A percentile compares a stretch with the other conserved stretches of the same genome.
phyloP scores from a whole-genome alignment of 2,329 filamentous ascomycete species.

The Stylonectria norvegica region DNA sequence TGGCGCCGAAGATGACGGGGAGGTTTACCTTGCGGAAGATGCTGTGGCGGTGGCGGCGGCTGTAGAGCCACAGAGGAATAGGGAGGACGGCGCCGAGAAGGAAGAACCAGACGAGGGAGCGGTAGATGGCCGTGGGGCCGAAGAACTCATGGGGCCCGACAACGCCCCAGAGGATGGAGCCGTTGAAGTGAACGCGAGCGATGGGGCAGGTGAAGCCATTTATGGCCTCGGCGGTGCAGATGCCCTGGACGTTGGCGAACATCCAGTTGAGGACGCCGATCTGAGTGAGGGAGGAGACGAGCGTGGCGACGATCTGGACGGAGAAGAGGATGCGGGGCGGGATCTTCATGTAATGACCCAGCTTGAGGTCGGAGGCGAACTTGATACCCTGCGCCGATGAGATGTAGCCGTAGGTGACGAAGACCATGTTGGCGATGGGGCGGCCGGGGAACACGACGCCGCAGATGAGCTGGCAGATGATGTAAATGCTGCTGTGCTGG shows the following conservation, averaged over 20 bases:
- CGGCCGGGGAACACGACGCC: slow-evolving; percentile 79
- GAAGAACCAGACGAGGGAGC: slow-evolving; percentile 77
- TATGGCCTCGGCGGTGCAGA: slow-evolving; percentile 76
- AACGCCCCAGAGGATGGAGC: slow-evolving; percentile 84
- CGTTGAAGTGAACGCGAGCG: slow-evolving; percentile 85
- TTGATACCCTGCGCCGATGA: slow-evolving; percentile 86
- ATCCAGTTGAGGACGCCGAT: slow-evolving; percentile 89
- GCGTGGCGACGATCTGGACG: slow-evolving; percentile 73
- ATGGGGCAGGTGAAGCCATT: slow-evolving; percentile 87
- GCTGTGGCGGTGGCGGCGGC: slow-evolving; percentile 55
- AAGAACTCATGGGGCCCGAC: slow-evolving; percentile 83
- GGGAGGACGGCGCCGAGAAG: slow-evolving; percentile 72
- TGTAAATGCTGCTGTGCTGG: slow-evolving; percentile 80
- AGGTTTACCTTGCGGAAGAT: slow-evolving; percentile 75
- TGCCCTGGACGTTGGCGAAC: slow-evolving; percentile 70
- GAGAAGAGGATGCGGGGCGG: slow-evolving; percentile 73
- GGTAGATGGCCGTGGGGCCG: slow-evolving; percentile 69
- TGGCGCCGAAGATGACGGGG: slow-evolving; percentile 76
- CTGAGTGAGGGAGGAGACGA: slow-evolving; percentile 76
- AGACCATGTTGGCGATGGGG: slow-evolving; percentile 90
- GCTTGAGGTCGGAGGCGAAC: slow-evolving; percentile 81
- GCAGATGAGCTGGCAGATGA: slow-evolving; percentile 82
- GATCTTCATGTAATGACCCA: slow-evolving; percentile 87
- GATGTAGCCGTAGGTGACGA: slow-evolving; percentile 88
- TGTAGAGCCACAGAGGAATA: slow-evolving; percentile 69